A percentile compares a stretch with the other conserved stretches of the same genome.
Evolutionary conservation across 2,329 filamentous ascomycete genomes (phyloP).

Genomic region (Helicocarpus griseus): DNA sequence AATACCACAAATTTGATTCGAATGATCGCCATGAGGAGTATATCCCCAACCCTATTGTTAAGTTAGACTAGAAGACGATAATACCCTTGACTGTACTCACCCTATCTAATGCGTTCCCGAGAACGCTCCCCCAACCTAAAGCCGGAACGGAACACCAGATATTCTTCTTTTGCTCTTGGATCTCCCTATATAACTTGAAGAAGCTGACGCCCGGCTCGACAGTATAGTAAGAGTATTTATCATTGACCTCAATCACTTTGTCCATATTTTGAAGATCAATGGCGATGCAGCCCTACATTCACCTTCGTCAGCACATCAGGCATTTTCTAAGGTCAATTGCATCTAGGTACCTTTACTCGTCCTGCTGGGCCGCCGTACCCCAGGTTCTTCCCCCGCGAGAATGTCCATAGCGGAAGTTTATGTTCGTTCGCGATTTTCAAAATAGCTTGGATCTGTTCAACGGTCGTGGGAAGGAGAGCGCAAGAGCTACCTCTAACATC

Average conservation of each 20-base stretch:
- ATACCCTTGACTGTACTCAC: neutral
- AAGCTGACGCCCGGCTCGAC: constrained; percentile 40
- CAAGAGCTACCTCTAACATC: neutral
- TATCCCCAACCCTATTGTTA: neutral
- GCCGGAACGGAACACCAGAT: constrained; percentile 9
- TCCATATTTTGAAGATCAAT: constrained; percentile 33
- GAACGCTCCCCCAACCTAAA: constrained; percentile 8
- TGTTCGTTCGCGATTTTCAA: constrained; percentile 12
- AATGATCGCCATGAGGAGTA: constrained; percentile 12
- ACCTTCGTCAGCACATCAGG: neutral
- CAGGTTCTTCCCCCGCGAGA: constrained; percentile 15
- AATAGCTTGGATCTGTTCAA: constrained; percentile 6
- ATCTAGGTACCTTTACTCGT: neutral
- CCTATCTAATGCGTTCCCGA: constrained; percentile 1
- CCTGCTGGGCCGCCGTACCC: constrained; percentile 28
- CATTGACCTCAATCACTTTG: constrained; percentile 24
- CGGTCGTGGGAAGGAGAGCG: neutral
- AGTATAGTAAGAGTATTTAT: constrained; percentile 22
- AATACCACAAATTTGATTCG: constrained; percentile 9
- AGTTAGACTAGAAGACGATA: neutral
- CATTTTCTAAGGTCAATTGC: neutral
- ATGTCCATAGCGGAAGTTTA: constrained; percentile 14
- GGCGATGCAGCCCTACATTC: constrained; percentile 34
- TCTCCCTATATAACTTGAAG: constrained; percentile 35
- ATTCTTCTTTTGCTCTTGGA: constrained; percentile 20